A percentile compares a stretch with the other conserved stretches of the same genome.
Evolutionary conservation across 139 green algal species (phyloP).

Genomic region (Gonium pectorale): DNA sequence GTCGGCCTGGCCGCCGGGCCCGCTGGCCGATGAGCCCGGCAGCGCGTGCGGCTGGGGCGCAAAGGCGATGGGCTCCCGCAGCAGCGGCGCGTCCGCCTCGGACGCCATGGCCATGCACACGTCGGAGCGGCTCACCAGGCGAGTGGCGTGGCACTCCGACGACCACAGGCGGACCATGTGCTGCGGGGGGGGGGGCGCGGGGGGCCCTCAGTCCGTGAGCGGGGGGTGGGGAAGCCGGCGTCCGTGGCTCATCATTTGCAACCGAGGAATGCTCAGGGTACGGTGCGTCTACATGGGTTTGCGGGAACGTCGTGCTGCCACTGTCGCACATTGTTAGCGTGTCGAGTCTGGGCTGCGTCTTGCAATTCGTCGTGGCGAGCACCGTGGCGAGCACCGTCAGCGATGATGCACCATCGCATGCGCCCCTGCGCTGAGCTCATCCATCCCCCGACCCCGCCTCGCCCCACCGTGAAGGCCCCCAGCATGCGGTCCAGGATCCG

Average conservation of each 20-base stretch:
- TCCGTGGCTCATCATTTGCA: no score
- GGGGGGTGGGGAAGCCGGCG: background rate
- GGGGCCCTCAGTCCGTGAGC: background rate
- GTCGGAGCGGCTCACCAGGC: conserved; percentile 42
- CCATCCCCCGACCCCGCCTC: no score
- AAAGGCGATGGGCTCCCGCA: conserved; percentile 44
- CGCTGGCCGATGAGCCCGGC: conserved; percentile 5
- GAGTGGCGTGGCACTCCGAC: background rate
- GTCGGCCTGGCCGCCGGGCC: background rate
- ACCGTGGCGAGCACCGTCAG: no score
- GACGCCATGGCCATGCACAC: conserved; percentile 66
- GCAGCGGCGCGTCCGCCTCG: conserved; percentile 71
- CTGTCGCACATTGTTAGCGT: no score
- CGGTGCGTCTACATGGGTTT: no score
- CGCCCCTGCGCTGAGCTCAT: no score
- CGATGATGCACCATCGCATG: no score
- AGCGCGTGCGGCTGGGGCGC: conserved; percentile 36
- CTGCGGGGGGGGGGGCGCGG: background rate
- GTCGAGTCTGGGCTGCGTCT: no score
- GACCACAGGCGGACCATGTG: conserved; percentile 18
- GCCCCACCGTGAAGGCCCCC: conserved; percentile 21
- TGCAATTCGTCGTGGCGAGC: no score
- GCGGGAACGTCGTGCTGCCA: no score
- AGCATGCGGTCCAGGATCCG: conserved; percentile 42
- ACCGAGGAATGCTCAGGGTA: no score